Base-by-base conservation (phyloP, 1,284 basidiomycete genomes). In the Lignosus rhinocerotis region DNA sequence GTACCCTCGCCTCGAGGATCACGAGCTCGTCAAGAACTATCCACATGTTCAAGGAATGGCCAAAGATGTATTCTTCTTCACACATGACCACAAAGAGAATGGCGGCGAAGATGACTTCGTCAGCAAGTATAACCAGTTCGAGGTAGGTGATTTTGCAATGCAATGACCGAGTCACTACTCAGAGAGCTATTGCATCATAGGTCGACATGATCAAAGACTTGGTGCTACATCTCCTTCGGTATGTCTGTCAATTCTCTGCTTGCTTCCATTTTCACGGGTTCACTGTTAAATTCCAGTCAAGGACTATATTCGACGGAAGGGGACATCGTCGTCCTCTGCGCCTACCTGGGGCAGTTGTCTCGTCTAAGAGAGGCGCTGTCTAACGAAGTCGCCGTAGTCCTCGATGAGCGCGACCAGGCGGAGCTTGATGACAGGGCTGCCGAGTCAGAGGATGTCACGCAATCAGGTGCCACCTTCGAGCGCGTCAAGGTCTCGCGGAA, bases 291-390 rank as follows among this genome's bases (percentile, higher is more conserved):
- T 9, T 58, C 1, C 30, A 66, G 65, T 74, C 85, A 69, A 55
- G 78, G 63, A 7, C 55, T 59, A 25, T 71, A 70, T 41, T 63
- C 62, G 3, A 62, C 51, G 10, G 66, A 62, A 32, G 88, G 88
- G 1, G 86, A 90, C 61, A 89, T 92, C 38, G 88, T 86, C 8
- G 85, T 92, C 8, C 72, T 92, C 10, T 89, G 87, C 64, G 87
- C 88, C 0, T 92, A 92, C 66, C 80, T 90, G 3, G 88, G 90
- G 0, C 90, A 92, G 65, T 76, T 92, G 2, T 65, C 69, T n/a
- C 65, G 67, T 12, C 59, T 73, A 21, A 67, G 72, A 7, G 78
- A 81, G 2, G 78, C 79, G 34, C 75, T 91, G 11, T 79, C 84
- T 54, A 69, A 19, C 66, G 73, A 83, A 50, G 78, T 92, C 12